Evolutionary conservation across 1,284 basidiomycete species (phyloP).

Genomic region (Ceratobasidium sp.): DNA sequence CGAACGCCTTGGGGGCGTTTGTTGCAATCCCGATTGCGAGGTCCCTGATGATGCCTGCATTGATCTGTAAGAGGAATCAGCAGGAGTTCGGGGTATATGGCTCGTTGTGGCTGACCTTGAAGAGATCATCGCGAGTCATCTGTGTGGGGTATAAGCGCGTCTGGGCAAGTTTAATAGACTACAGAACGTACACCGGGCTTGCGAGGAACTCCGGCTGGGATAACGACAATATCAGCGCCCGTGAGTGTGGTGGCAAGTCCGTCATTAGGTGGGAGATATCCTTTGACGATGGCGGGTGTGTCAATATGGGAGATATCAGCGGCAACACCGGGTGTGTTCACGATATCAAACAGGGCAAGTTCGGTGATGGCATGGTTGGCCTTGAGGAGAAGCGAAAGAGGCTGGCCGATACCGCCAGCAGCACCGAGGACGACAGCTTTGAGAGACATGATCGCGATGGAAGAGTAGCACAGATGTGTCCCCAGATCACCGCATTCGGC

Average conservation of each 20-base stretch:
- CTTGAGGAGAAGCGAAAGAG: constrained; percentile 91
- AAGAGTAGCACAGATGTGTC: neutral
- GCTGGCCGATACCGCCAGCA: constrained; percentile 94
- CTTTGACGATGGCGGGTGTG: constrained; percentile 81
- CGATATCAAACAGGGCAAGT: constrained; percentile 95
- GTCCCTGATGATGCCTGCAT: constrained; percentile 95
- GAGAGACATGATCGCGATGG: constrained; percentile 65
- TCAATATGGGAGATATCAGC: constrained; percentile 92
- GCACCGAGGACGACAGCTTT: constrained; percentile 95
- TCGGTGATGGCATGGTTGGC: constrained; percentile 82
- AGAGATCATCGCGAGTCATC: constrained; percentile 75
- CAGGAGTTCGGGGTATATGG: neutral
- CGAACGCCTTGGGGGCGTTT: constrained; percentile 87
- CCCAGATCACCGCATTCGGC: constrained; percentile 3
- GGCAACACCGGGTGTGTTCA: constrained; percentile 95
- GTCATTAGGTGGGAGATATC: constrained; percentile 76
- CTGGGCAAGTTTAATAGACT: neutral
- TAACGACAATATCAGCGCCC: constrained; percentile 90
- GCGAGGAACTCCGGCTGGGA: constrained; percentile 96
- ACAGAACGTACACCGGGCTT: constrained; percentile 83
- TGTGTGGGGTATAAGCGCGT: constrained; percentile 20
- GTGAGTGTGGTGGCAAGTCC: constrained; percentile 86
- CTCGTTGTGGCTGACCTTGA: constrained; percentile 76
- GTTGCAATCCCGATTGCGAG: constrained; percentile 91
- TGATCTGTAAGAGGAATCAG: constrained; percentile 70